Percentiles rank a stretch among this genome's conserved stretches.
Evolutionary conservation across 2,329 filamentous ascomycete genomes (phyloP).

Genomic region (Pestalotiopsis sp.): DNA sequence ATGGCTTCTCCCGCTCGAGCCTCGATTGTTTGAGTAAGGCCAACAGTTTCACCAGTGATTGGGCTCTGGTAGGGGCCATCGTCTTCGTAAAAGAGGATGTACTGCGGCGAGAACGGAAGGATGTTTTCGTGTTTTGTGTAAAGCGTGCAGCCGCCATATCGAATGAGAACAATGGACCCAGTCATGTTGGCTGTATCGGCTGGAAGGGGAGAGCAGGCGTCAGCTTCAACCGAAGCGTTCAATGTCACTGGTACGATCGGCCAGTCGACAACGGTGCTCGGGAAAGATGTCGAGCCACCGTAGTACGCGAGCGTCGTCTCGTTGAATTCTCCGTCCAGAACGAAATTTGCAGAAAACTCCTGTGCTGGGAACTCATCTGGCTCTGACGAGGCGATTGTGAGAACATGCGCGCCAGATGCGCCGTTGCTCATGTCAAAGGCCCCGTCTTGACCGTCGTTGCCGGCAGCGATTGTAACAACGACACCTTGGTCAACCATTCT

Average conservation of each 20-base stretch:
- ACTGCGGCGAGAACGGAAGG: slow-evolving; percentile 28
- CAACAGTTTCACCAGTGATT: slow-evolving; percentile 14
- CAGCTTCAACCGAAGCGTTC: slow-evolving; percentile 25
- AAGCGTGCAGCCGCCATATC: slow-evolving; percentile 20
- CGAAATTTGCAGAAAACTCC: slow-evolving; percentile 23
- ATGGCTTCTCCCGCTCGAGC: slow-evolving; percentile 32
- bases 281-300: slow-evolving; percentile 22
- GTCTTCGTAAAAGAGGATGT: slow-evolving; percentile 36
- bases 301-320: slow-evolving; percentile 27
- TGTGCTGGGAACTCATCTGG: slow-evolving; percentile 22
- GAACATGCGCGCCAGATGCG: slow-evolving; percentile 26
- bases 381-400: slow-evolving; percentile 27
- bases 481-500: slow-evolving; percentile 38
- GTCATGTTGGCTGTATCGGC: slow-evolving; percentile 20
- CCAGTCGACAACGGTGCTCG: slow-evolving; percentile 25
- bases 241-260: slow-evolving; percentile 28
- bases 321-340: slow-evolving; percentile 22
- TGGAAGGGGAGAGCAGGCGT: slow-evolving; percentile 26
- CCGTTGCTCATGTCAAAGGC: slow-evolving; percentile 28
- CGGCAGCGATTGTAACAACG: slow-evolving; percentile 24
- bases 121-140: slow-evolving; percentile 31
- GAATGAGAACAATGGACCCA: slow-evolving; percentile 19
- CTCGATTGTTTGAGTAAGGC: slow-evolving; percentile 25
- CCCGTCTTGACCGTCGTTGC: slow-evolving; percentile 24
- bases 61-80: slow-evolving; percentile 23